Percentiles rank a stretch among this genome's conserved stretches.
Evolutionary conservation across 2,329 filamentous ascomycete genomes (phyloP).

Genomic region (Tympanopsis confertula): DNA sequence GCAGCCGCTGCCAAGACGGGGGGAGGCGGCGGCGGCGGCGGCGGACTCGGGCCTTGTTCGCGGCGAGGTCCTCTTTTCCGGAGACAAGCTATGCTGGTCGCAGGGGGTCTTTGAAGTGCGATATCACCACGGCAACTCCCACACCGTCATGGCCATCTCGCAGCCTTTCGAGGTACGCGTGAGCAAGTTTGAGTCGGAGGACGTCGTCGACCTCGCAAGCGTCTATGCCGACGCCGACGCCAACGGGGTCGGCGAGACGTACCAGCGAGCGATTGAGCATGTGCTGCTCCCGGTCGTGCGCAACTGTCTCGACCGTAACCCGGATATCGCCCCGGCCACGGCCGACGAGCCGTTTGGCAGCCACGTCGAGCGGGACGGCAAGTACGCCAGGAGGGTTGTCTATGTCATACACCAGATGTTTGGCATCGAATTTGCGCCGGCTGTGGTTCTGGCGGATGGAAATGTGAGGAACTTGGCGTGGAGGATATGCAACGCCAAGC

Average conservation of each 20-base stretch:
- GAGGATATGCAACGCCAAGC: slow-evolving; percentile 91
- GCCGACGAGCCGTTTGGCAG: slow-evolving; percentile 74
- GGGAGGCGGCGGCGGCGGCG: too few relatives aligned
- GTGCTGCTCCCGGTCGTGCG: slow-evolving; percentile 72
- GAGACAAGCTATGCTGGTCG: slow-evolving; percentile 95
- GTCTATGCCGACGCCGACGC: slow-evolving; percentile 22
- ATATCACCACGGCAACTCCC: slow-evolving; percentile 86
- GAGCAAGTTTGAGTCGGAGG: slow-evolving; percentile 55
- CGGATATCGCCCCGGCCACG: slow-evolving; percentile 74
- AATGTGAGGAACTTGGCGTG: slow-evolving; percentile 83
- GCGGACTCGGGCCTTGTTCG: slow-evolving; percentile 45
- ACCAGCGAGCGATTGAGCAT: slow-evolving; percentile 63
- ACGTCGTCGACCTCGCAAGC: slow-evolving; percentile 34
- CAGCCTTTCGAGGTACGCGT: slow-evolving; percentile 87
- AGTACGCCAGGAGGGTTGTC: slow-evolving; percentile 80
- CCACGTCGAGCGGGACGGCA: slow-evolving; percentile 74
- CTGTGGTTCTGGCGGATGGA: slow-evolving; percentile 84
- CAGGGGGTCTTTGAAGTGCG: slow-evolving; percentile 93
- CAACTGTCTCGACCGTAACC: slow-evolving; percentile 86
- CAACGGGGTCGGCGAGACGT: slow-evolving; percentile 33
- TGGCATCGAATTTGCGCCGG: slow-evolving; percentile 86
- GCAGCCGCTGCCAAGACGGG: slow-evolving; percentile 29
- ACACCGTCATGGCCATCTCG: slow-evolving; percentile 89
- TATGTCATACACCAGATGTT: slow-evolving; percentile 96
- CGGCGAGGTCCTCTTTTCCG: slow-evolving; percentile 77